phyloP scores from a whole-genome alignment of 805 yeast genomes.

The Zygosaccharomyces lentus region DNA sequence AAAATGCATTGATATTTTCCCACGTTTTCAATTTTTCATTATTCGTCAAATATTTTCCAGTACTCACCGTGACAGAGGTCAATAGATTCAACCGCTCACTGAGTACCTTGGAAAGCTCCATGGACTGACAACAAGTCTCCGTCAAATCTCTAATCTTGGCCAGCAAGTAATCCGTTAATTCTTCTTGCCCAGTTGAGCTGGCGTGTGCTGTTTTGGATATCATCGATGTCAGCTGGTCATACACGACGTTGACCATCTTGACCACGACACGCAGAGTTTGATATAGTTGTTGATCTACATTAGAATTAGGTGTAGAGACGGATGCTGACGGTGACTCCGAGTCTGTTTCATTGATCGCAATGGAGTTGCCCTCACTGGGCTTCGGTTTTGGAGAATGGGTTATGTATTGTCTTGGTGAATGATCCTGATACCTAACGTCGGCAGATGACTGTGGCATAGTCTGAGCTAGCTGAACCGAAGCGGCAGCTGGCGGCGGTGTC shows the following conservation, averaged over 20 bases:
- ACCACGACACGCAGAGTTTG: conserved; percentile 61
- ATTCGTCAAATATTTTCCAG: conserved; percentile 40
- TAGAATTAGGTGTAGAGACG: conserved; percentile 37
- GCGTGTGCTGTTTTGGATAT: conserved; percentile 61
- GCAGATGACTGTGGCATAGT: conserved; percentile 7
- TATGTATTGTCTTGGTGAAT: conserved; percentile 17
- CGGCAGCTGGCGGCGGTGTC: conserved; percentile 13
- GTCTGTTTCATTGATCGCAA: conserved; percentile 9
- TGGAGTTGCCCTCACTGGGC: conserved; percentile 9
- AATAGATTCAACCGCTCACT: conserved; percentile 51
- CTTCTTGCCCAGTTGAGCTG: conserved; percentile 40
- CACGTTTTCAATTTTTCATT: conserved; percentile 63
- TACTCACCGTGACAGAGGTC: conserved; percentile 23
- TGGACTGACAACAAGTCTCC: conserved; percentile 68
- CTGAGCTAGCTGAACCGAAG: conserved; percentile 5
- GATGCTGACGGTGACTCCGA: conserved; percentile 26
- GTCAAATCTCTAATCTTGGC: conserved; percentile 72
- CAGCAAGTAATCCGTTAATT: conserved; percentile 39
- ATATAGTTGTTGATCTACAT: conserved; percentile 63
- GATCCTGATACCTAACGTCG: conserved; percentile 12
- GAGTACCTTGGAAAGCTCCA: conserved; percentile 73
- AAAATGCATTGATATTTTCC: conserved; percentile 78
- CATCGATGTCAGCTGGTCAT: conserved; percentile 65
- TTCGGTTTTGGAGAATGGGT: conserved; percentile 15
- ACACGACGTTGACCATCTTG: conserved; percentile 68